phyloP scores from a whole-genome alignment of 352 stramenopile genomes.

The Saprolegnia parasitica region DNA sequence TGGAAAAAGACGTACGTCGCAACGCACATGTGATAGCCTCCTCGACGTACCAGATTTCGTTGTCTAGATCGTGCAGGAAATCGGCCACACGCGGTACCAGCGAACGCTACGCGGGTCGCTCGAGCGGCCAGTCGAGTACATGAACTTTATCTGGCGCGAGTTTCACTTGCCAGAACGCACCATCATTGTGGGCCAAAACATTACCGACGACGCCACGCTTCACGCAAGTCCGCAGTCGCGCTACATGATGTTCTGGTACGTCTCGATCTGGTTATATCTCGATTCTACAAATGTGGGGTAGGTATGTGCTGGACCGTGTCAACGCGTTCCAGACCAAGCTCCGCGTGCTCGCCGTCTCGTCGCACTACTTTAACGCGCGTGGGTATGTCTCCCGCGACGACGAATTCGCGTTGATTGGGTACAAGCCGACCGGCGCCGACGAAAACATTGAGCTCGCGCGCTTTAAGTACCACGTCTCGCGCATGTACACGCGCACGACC shows the following conservation, averaged over 20 bases:
- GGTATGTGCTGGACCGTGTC: slow-evolving; percentile 5
- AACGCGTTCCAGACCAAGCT: slow-evolving; percentile 1
- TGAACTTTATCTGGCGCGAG: slow-evolving; percentile 28
- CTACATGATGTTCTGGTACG: slow-evolving; percentile 27
- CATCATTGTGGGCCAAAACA: slow-evolving; percentile 23
- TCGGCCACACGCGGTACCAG: slow-evolving; percentile 15
- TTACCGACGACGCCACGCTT: slow-evolving; percentile 15
- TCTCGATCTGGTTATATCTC: neutral
- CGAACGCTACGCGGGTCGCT: slow-evolving; percentile 6
- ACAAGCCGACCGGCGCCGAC: slow-evolving; percentile 7
- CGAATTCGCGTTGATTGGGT: slow-evolving; percentile 15
- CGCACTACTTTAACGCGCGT: slow-evolving; percentile 23
- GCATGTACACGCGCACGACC: slow-evolving; percentile 1
- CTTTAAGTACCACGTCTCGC: slow-evolving; percentile 4
- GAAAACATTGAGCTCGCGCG: slow-evolving; percentile 6
- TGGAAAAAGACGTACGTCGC: slow-evolving; percentile 4
- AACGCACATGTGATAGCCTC: neutral
- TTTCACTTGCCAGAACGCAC: slow-evolving; percentile 6
- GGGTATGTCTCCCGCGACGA: slow-evolving; percentile 15
- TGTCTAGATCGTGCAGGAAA: slow-evolving; percentile 14
- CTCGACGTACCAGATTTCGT: neutral
- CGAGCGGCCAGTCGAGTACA: slow-evolving; percentile 9
- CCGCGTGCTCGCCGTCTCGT: slow-evolving; percentile 12
- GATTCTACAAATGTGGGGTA: neutral
- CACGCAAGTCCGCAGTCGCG: neutral